Evolutionary conservation across 2,329 filamentous ascomycete genomes (phyloP).

Genomic region (Ophiosphaerella korrae): DNA sequence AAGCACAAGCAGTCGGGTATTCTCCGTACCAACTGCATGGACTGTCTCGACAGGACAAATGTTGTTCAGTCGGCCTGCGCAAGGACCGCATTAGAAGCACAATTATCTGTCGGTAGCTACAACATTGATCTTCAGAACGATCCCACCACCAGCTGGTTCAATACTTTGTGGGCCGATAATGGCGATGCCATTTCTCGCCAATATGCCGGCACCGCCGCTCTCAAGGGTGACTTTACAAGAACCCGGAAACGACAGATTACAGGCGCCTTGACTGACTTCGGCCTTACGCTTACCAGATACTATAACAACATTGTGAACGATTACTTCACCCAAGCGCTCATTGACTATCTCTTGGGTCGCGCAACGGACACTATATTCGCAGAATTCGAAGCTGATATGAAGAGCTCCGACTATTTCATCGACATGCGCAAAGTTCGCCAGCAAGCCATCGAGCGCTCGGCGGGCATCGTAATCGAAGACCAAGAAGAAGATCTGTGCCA

Average conservation of each 20-base stretch:
- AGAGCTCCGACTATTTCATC: slow-evolving; percentile 87
- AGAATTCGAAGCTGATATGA: slow-evolving; percentile 93
- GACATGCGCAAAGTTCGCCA: slow-evolving; percentile 84
- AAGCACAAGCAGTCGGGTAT: slow-evolving; percentile 69
- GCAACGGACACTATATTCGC: slow-evolving; percentile 85
- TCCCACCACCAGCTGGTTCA: slow-evolving; percentile 89
- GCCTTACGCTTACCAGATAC: slow-evolving; percentile 80
- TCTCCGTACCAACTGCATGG: slow-evolving; percentile 97
- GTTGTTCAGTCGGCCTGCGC: slow-evolving; percentile 93
- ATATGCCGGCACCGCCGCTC: slow-evolving; percentile 91
- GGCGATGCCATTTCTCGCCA: slow-evolving; percentile 94
- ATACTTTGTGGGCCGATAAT: slow-evolving; percentile 95
- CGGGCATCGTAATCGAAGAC: slow-evolving; percentile 75
- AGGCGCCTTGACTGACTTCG: slow-evolving; percentile 88
- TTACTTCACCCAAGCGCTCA: slow-evolving; percentile 93
- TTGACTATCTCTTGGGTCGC: slow-evolving; percentile 91
- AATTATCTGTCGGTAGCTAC: slow-evolving; percentile 77
- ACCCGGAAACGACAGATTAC: slow-evolving; percentile 89
- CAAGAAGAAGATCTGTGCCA: slow-evolving; percentile 86
- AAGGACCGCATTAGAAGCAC: slow-evolving; percentile 78
- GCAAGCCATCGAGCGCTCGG: slow-evolving; percentile 86
- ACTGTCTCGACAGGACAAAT: slow-evolving; percentile 94
- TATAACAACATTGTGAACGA: slow-evolving; percentile 94
- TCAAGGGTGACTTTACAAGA: slow-evolving; percentile 96
- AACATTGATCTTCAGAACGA: slow-evolving; percentile 76